Evolutionary conservation across 192 early-diverging fungal species (phyloP), one percentile per base, ranked within the genome.

Genomic region (Rhizoclosmatium globosum): DNA sequence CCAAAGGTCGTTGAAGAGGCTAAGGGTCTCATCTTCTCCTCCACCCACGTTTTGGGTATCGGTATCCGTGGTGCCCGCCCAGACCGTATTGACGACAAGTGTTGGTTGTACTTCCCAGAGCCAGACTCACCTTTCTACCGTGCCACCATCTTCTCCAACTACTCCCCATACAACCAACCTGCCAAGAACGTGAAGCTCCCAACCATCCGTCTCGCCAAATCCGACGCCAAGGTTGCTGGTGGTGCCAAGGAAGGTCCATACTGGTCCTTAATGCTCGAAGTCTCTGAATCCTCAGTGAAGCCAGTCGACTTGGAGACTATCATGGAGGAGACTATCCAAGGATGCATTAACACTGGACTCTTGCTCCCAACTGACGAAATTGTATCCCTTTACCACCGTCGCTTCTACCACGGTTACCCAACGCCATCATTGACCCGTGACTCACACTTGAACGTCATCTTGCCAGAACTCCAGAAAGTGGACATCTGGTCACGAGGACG

Each of bases 101-200:
- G 82, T 67, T 82, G 82, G 82, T 67, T 82, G n/a, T 82, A 82
- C 76, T 82, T 82, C 58, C 82, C 82, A 1, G 82, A 82, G 56
- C 50, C 56, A 31, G 53, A 82, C 59, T 72, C 58, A 21, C 71
- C 70, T 9, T 82, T 82, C 73, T 82, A 82, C 71, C 62, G 82
- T 19, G 82, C 82, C 48, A 82, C 82, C n/a, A 71, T 82, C 41
- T 82, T 82, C 58, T 82, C 82, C 56, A 82, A 82, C 77, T 82
- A 82, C 72, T 77, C 82, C 41, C 70, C 68, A n/a, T 71, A 62
- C 72, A 82, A 82, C 53, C 57, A 62, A 60, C 82, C 82, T 7
- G 47, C 6, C n/a, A 57, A 43, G 47, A 56, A 74, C 9, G 59
- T 74, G 39, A 67, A 67, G 56, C 73, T 82, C 39, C 64, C 69